These are phyloP conservation scores for Neoboletus brunneissimus DNA, from an alignment of 768 basidiomycete species.

Conservation along the genomic window DNA sequence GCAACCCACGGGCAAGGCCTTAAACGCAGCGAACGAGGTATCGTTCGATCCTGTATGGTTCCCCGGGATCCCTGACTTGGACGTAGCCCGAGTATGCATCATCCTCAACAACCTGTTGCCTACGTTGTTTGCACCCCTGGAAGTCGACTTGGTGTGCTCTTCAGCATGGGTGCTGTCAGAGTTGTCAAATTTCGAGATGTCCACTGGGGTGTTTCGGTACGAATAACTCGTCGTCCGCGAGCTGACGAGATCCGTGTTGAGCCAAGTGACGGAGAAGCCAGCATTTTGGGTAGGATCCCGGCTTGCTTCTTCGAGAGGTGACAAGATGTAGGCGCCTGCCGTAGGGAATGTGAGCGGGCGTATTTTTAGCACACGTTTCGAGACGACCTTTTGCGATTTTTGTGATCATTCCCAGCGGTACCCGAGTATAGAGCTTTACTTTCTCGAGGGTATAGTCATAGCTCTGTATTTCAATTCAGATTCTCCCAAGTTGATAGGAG, in stretches of 20 bases:
- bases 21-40: slow-evolving; percentile 69
- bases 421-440: slow-evolving; percentile 84
- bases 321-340: slow-evolving; percentile 91
- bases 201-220: slow-evolving; percentile 62
- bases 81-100: slow-evolving; percentile 15
- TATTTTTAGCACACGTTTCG: not conserved
- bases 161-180: not conserved
- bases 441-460: slow-evolving; percentile 94
- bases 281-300: slow-evolving; percentile 86
- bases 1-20: slow-evolving; percentile 72
- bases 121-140: not conserved
- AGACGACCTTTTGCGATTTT: slow-evolving; percentile 70
- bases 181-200: slow-evolving; percentile 6
- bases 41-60: slow-evolving; percentile 36
- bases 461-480: slow-evolving; percentile 48
- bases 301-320: slow-evolving; percentile 88
- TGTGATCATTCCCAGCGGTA: slow-evolving; percentile 80
- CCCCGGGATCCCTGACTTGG: slow-evolving; percentile 34
- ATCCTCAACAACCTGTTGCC: slow-evolving; percentile 28
- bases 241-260: slow-evolving; percentile 57
- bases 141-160: not conserved
- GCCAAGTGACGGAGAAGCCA: slow-evolving; percentile 84
- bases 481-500: not conserved
- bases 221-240: slow-evolving; percentile 86
- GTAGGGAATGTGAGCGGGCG: not conserved